Evolutionary conservation across 192 early-diverging fungal species (phyloP), one percentile per base, ranked within the genome.

Genomic region (Coemansia reversa): DNA sequence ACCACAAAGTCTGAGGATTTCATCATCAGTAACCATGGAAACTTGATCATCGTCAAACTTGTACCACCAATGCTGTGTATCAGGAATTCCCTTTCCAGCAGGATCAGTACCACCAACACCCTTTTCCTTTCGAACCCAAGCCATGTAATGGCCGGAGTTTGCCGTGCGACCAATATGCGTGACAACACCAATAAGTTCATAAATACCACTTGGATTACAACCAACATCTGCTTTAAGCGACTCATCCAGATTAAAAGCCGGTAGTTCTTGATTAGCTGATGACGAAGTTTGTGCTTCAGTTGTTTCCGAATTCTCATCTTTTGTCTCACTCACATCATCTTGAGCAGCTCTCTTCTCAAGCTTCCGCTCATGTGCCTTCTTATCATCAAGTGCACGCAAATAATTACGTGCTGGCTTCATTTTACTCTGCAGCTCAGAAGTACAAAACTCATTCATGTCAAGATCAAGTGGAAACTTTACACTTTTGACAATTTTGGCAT

Each of bases 41-140:
- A 99, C 97, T 29, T 92, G 87, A 51, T 99, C 95, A 70, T 99
- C 97, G 67, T 99, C 93, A 74, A 92, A 98, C 67, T 96, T 94
- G 82, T 87, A 82, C 91, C 91, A 92, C 91, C 91, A 92, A 63
- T 76, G 69, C 66, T 65, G 66, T 5, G 72, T 72, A 20, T 76
- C 79, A 2, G 74, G 63, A 11, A 58, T n/a, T 12, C 57, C 59
- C 20, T 42, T 60, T n/a, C 54, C 57, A 5, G 55, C 83, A 57
- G 69, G 89, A 76, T 74, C 73, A 8, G 75, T 62, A 1, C 76
- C 69, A 35, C 79, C 62, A 20, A 81, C 73, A 19, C 71, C 67
- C 51, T 85, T 88, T 2, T 81, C 86, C 64, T 90, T 90, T 64
- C 91, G 91, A 4, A 90, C 90, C 97, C 97, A 98, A 18, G 86